These are phyloP conservation scores for Aristolochia fimbriata DNA, from an alignment of 164 flowering plant genomes.

Conservation along the genomic window DNA sequence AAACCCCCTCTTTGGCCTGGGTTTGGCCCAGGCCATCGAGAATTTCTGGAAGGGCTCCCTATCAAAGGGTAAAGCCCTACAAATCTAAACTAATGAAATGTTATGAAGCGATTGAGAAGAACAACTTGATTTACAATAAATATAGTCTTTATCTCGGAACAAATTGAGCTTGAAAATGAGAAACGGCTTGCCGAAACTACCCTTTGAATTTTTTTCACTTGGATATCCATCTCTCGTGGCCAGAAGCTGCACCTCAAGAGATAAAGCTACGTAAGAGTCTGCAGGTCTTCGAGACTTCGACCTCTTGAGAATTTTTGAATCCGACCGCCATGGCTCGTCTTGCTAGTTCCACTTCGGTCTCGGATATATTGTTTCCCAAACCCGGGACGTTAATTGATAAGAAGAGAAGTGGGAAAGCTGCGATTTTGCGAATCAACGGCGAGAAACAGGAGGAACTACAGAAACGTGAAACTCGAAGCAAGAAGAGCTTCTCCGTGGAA, in stretches of 20 bases:
- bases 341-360: conserved; percentile 36
- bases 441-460: conserved; percentile 27
- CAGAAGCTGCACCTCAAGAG: neutral
- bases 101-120: no score
- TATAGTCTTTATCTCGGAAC: no score
- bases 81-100: neutral
- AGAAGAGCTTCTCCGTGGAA: neutral
- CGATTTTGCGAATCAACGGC: conserved; percentile 10
- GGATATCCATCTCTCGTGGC: neutral
- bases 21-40: conserved; percentile 9
- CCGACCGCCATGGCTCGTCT: conserved; percentile 38
- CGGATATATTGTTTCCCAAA: conserved; percentile 25
- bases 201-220: neutral
- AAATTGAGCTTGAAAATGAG: no score
- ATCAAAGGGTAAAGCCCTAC: conserved; percentile 13
- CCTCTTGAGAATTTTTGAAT: no score
- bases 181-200: neutral
- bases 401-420: conserved; percentile 10
- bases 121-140: no score
- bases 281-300: neutral
- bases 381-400: conserved; percentile 15
- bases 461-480: conserved; percentile 9
- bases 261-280: neutral
- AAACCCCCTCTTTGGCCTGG: conserved; percentile 16
- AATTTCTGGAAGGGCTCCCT: conserved; percentile 17